Evolutionary conservation across 2,329 filamentous ascomycete species (phyloP), one percentile per base, ranked within the genome.

Genomic region (Diplodia seriata): DNA sequence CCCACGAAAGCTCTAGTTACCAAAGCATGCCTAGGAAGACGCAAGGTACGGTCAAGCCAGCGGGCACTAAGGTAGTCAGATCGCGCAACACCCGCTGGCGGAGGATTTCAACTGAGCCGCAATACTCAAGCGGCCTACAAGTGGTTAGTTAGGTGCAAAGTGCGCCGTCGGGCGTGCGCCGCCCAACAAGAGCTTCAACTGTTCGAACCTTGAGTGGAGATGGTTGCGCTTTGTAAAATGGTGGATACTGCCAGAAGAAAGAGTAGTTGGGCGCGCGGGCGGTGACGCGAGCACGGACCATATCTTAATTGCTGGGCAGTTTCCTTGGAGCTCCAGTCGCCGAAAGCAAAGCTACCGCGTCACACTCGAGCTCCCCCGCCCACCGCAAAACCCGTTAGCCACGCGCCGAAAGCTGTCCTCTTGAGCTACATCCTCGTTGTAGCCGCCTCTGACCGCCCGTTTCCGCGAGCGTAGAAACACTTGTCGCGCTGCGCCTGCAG

Each of bases 291-390:
- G 59, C 59, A 63, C 59, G 29, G 59, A 18, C 57, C 57, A 62
- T 6, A 23, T n/a, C 54, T 12, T 40, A 38, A 40, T 11, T 40
- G 33, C 33, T 40, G 23, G 40, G 57, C 40, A 49, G 38, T 33
- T 62, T 56, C 20, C 59, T 63, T 51, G 59, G 57, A 63, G 59
- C 59, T 12, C 14, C n/a, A n/a, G n/a, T n/a, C n/a, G n/a, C 14
- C 36, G 36, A 18, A 49, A 61, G 14, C 40, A 50, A 36, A 62
- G 57, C 57, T 62, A 23, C 57, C 18, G 15, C 43, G 11, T 18
- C 59, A 33, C 6, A 51, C 9, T 29, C 14, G 14, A 63, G 43
- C 47, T 51, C 36, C 31, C n/a, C 29, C 29, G 47, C 59, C 15
- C 43, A 31, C 43, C 6, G 11, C 43, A 26, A 33, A 38, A 2